Conservation (phyloP, 805 yeast genomes). For the Starmera quercuum region DNA sequence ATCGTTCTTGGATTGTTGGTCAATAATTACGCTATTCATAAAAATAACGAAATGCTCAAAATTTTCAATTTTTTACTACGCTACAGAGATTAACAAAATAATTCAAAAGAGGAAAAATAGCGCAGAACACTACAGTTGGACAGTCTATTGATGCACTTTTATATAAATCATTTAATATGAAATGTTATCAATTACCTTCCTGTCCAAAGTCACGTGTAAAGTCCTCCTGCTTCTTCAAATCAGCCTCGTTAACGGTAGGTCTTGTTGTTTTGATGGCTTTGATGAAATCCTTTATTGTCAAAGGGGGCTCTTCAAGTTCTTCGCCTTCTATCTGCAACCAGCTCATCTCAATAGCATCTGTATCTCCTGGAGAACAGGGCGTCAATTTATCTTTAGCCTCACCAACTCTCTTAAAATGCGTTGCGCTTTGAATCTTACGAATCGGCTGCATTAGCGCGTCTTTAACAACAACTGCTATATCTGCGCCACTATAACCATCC, state of each 20-base stretch:
- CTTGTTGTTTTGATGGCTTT: constrained; percentile 87
- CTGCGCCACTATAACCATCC: constrained; percentile 96
- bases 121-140: background rate
- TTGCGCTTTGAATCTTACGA: constrained; percentile 89
- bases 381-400: constrained; percentile 49
- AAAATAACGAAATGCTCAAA: no score
- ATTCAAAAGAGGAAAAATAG: background rate
- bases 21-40: no score
- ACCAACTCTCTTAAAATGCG: constrained; percentile 72
- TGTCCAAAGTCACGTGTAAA: constrained; percentile 96
- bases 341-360: constrained; percentile 76
- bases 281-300: constrained; percentile 85
- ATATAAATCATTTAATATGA: background rate
- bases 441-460: constrained; percentile 98
- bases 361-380: constrained; percentile 98
- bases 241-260: constrained; percentile 89
- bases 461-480: constrained; percentile 90
- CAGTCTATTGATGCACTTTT: background rate
- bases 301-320: constrained; percentile 82
- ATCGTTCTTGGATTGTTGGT: no score
- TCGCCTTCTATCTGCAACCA: constrained; percentile 92
- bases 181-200: constrained; percentile 65
- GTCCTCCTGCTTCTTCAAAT: constrained; percentile 72
- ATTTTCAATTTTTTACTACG: background rate
- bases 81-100: background rate